phyloP scores from a whole-genome alignment of 805 yeast genomes.

The Monosporozyma unispora region DNA sequence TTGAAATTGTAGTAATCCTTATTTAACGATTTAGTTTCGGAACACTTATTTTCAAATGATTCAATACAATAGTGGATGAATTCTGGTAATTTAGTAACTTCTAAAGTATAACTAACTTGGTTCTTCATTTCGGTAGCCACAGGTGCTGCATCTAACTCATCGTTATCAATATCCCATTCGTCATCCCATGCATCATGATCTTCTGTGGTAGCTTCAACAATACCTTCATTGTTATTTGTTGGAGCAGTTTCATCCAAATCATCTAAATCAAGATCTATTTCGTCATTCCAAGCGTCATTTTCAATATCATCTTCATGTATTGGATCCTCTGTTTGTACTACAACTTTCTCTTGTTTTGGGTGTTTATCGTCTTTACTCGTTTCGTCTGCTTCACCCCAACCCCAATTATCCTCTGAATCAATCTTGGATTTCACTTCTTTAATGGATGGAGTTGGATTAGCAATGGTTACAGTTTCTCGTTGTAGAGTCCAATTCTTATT shows the following conservation, averaged over 20 bases:
- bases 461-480: background rate
- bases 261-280: conserved; percentile 15
- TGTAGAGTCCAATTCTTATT: background rate
- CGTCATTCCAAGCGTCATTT: conserved; percentile 13
- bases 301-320: conserved; percentile 8
- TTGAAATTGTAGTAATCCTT: conserved; percentile 18
- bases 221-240: background rate
- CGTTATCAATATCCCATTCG: conserved; percentile 10
- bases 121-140: background rate
- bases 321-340: background rate
- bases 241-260: conserved; percentile 3
- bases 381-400: conserved; percentile 17
- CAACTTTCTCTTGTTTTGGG: background rate
- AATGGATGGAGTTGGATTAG: background rate
- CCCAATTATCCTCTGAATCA: conserved; percentile 15
- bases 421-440: background rate
- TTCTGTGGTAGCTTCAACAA: background rate
- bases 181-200: conserved; percentile 11
- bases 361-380: conserved; percentile 1
- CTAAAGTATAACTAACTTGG: background rate
- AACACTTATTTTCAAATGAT: conserved; percentile 11
- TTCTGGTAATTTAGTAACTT: conserved; percentile 16
- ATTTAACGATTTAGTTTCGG: conserved; percentile 6
- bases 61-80: conserved; percentile 8
- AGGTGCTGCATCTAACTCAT: background rate